These are phyloP conservation scores for Chaetothyriales sp. DNA, from an alignment of 2,329 filamentous ascomycete genomes.

Conservation along the genomic window DNA sequence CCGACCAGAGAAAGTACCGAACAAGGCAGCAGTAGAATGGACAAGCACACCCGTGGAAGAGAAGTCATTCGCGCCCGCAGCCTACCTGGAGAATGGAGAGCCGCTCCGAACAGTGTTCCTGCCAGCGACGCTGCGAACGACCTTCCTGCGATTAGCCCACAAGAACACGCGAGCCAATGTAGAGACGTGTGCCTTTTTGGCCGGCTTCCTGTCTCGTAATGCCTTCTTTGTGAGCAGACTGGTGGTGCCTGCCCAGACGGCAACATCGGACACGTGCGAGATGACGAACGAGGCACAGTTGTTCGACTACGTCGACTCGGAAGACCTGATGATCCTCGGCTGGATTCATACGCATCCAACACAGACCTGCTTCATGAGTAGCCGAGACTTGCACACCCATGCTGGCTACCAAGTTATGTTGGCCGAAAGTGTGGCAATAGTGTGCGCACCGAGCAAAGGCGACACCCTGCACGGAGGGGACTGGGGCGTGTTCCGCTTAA, in stretches of 20 bases:
- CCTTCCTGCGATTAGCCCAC: slow-evolving; percentile 59
- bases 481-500: slow-evolving; percentile 83
- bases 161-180: slow-evolving; percentile 67
- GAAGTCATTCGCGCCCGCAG: slow-evolving; percentile 68
- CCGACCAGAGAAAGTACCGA: slow-evolving; percentile 19
- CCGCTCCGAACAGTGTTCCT: slow-evolving; percentile 80
- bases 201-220: slow-evolving; percentile 79
- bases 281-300: slow-evolving; percentile 72
- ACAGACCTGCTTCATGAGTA: slow-evolving; percentile 97
- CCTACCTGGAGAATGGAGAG: slow-evolving; percentile 76
- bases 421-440: slow-evolving; percentile 89
- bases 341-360: slow-evolving; percentile 98
- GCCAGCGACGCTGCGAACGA: slow-evolving; percentile 54
- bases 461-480: slow-evolving; percentile 31
- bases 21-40: neutral
- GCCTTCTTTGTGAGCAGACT: slow-evolving; percentile 81
- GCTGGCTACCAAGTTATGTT: slow-evolving; percentile 92
- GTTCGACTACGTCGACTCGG: slow-evolving; percentile 71
- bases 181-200: slow-evolving; percentile 90
- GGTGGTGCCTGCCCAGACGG: slow-evolving; percentile 78
- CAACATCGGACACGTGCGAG: slow-evolving; percentile 86
- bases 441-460: slow-evolving; percentile 68
- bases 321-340: slow-evolving; percentile 66
- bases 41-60: slow-evolving; percentile 29
- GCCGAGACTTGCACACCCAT: slow-evolving; percentile 82